Evolutionary conservation across 495 filamentous ascomycete species (phyloP).

Genomic region (Penicillium cinerascens): DNA sequence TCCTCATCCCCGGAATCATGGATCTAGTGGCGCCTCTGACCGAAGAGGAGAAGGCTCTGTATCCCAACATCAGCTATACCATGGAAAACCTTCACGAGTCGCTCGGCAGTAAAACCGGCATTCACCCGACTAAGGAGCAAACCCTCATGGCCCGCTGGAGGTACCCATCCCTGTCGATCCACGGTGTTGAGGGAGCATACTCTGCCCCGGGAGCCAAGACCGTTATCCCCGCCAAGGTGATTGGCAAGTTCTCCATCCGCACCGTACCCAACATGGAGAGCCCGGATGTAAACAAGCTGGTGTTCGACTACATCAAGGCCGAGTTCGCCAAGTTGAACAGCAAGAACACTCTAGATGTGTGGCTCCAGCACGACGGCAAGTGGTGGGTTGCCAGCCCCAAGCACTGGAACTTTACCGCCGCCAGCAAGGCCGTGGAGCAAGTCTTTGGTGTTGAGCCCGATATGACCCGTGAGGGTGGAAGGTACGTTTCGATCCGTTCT

Average conservation of each 20-base stretch:
- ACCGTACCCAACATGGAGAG: conserved; percentile 98
- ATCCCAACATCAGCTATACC: conserved; percentile 81
- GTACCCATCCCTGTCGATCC: conserved; percentile 89
- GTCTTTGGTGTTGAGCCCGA: conserved; percentile 93
- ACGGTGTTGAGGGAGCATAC: conserved; percentile 95
- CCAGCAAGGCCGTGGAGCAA: conserved; percentile 84
- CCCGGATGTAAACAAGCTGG: conserved; percentile 76
- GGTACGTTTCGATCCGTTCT: conserved; percentile 43
- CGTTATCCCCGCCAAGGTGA: conserved; percentile 95
- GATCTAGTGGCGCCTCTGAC: conserved; percentile 88
- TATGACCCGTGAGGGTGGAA: conserved; percentile 93
- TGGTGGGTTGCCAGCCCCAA: conserved; percentile 98
- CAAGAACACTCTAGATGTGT: conserved; percentile 85
- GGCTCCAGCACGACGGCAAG: conserved; percentile 82
- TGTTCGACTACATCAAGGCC: conserved; percentile 73
- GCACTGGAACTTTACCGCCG: conserved; percentile 97
- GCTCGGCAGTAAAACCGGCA: conserved; percentile 78
- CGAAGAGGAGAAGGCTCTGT: conserved; percentile 80
- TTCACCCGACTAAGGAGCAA: conserved; percentile 77
- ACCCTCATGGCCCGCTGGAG: conserved; percentile 96
- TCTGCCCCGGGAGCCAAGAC: conserved; percentile 94
- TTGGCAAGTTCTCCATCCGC: conserved; percentile 95
- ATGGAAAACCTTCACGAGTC: conserved; percentile 94
- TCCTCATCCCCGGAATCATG: conserved; percentile 81
- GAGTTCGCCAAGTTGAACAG: conserved; percentile 77